Evolutionary conservation across 768 basidiomycete species (phyloP), one percentile per base, ranked within the genome.

Genomic region (Galerina sulciceps): DNA sequence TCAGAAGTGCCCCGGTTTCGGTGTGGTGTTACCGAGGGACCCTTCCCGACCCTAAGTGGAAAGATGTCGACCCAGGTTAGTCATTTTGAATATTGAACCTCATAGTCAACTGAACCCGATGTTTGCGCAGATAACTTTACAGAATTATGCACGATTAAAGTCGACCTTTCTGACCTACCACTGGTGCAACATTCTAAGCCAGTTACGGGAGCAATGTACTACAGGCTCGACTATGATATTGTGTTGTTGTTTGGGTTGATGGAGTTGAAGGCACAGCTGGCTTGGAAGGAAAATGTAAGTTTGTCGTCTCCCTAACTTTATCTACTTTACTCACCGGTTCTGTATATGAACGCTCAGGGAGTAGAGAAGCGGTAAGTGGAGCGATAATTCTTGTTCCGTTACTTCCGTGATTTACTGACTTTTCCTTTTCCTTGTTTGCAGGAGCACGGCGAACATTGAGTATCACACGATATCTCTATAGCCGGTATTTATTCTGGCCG

Each of bases 231-330:
- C 2, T 80, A 70, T 56, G 76, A 79, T 17, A 69, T 85, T 4
- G 70, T 85, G 10, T 59, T 86, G 20, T 67, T 79, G 8, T 84
- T 86, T 54, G 85, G 85, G 4, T 61, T 81, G 45, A 85, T 82
- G 2, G 85, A 85, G 58, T 65, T 85, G 59, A 78, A 75, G 57
- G 84, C 83, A 0, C 79, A 82, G 49, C 75, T 85, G 47, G 71
- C 75, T 22, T 86, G 84, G 83, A 68, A 72, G 60, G 81, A 83
- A 43, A 73, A 78, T 50, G 82, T 70, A 18, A 76, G 77, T 58
- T 5, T 17, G 48, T 23, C 17, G 8, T 58, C 15, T n/a, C 18
- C 4, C 46, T n/a, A 14, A 6, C 13, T 26, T 14, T 57, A 26
- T 14, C 13, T 15, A 22, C 41, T 13, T 44, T 35, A 2, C 36